A percentile compares a stretch with the other conserved stretches of the same genome.
These are phyloP conservation scores for Daldinia concentrica DNA, from an alignment of 495 filamentous ascomycete species.

Conservation along the genomic window DNA sequence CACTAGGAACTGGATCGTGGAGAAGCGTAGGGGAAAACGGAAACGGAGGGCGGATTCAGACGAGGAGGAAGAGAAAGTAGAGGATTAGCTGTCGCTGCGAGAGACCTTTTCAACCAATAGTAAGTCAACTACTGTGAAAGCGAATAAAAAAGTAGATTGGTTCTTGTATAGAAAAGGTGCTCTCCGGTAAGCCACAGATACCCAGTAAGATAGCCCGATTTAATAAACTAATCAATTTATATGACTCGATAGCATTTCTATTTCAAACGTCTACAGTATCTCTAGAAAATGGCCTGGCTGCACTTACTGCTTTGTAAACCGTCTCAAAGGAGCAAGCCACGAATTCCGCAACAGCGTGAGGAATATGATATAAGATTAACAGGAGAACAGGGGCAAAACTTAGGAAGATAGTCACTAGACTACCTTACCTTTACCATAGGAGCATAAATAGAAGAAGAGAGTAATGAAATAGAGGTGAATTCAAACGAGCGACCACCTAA, in stretches of 20 bases:
- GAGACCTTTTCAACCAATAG: background rate
- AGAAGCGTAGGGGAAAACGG: background rate
- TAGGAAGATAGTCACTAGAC: background rate
- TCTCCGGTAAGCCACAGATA: too few relatives aligned
- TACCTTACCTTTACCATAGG: background rate
- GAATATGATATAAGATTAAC: background rate
- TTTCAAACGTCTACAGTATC: too few relatives aligned
- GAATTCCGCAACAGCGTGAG: too few relatives aligned
- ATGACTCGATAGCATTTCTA: too few relatives aligned
- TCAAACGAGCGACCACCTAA: slow-evolving; percentile 9
- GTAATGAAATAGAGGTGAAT: slow-evolving; percentile 4
- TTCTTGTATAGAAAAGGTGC: background rate
- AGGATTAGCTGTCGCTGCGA: background rate
- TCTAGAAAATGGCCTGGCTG: too few relatives aligned
- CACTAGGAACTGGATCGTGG: background rate
- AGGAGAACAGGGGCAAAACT: background rate
- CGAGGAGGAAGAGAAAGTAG: background rate
- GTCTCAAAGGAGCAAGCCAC: too few relatives aligned
- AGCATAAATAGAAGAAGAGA: background rate
- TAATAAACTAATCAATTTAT: too few relatives aligned
- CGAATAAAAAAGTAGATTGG: background rate
- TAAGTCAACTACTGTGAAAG: background rate
- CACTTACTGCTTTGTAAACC: too few relatives aligned
- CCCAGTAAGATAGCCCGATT: too few relatives aligned
- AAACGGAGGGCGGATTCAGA: background rate